Conservation (phyloP, 1,284 basidiomycete genomes). For the Boletus semigastroideus region DNA sequence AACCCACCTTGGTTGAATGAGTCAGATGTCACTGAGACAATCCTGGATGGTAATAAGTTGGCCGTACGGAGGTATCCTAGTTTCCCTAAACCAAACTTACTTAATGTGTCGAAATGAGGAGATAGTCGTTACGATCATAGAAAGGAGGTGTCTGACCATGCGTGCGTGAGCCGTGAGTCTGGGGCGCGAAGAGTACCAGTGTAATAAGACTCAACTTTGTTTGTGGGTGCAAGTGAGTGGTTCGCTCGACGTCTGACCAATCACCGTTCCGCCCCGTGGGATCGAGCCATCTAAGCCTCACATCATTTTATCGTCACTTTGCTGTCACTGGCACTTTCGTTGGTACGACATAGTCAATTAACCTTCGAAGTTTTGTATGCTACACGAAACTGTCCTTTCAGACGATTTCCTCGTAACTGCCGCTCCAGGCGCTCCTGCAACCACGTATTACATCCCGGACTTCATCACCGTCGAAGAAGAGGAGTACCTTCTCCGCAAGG, state of each 20-base stretch:
- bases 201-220: conserved; percentile 17
- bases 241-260: conserved; percentile 1
- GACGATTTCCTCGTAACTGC: conserved; percentile 19
- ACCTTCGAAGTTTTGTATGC: conserved; percentile 14
- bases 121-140: neutral
- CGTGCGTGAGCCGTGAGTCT: neutral
- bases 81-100: neutral
- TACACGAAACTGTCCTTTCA: conserved; percentile 6
- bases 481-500: conserved; percentile 73
- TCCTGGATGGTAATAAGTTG: neutral
- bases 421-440: conserved; percentile 29
- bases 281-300: neutral
- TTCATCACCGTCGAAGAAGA: conserved; percentile 84
- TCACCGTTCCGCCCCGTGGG: conserved; percentile 18
- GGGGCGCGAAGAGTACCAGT: neutral
- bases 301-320: neutral
- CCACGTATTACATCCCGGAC: conserved; percentile 71
- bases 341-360: conserved; percentile 6
- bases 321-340: neutral
- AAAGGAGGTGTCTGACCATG: neutral
- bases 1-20: neutral
- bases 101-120: neutral
- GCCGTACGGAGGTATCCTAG: neutral
- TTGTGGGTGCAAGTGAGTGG: conserved; percentile 1
- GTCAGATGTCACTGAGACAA: neutral